These are phyloP conservation scores for Boletus rex-veris DNA, from an alignment of 768 basidiomycete genomes.

Conservation along the genomic window DNA sequence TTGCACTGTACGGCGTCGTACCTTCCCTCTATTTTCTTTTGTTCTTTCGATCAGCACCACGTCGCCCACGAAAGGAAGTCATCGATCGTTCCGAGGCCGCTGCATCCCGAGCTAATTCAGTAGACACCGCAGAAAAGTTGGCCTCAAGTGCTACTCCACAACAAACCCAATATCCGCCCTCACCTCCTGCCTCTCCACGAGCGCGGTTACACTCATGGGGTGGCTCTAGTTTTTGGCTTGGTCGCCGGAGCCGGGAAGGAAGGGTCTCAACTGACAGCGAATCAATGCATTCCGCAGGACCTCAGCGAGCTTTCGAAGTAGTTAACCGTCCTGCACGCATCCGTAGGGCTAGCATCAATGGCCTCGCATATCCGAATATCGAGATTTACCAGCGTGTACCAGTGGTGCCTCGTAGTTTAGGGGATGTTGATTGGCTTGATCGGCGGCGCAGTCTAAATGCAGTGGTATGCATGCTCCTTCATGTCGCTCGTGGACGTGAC, in stretches of 20 bases:
- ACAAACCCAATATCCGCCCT: slow-evolving; percentile 30
- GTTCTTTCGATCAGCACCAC: slow-evolving; percentile 12
- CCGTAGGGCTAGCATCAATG: slow-evolving; percentile 50
- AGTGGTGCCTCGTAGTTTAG: slow-evolving; percentile 50
- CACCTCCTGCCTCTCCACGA: slow-evolving; percentile 32
- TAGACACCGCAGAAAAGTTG: slow-evolving; percentile 41
- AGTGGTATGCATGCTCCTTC: slow-evolving; percentile 48
- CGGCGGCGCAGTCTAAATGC: slow-evolving; percentile 67
- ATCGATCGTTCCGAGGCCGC: slow-evolving; percentile 23
- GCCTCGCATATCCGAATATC: slow-evolving; percentile 41
- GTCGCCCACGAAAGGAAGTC: slow-evolving; percentile 16
- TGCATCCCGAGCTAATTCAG: slow-evolving; percentile 36
- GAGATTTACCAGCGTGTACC: slow-evolving; percentile 44
- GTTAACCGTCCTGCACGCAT: slow-evolving; percentile 47
- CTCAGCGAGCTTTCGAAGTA: slow-evolving; percentile 45
- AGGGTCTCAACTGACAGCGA: slow-evolving; percentile 41
- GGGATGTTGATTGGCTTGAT: slow-evolving; percentile 77
- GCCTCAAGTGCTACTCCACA: slow-evolving; percentile 28
- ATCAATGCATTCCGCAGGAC: slow-evolving; percentile 32
- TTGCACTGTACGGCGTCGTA: slow-evolving; percentile 53
- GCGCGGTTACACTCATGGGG: slow-evolving; percentile 38
- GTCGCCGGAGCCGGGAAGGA: slow-evolving; percentile 35
- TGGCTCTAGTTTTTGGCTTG: slow-evolving; percentile 35
- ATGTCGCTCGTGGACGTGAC: slow-evolving; percentile 11
- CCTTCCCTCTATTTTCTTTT: slow-evolving; percentile 41